Conservation (phyloP, 352 stramenopile genomes). For the Phytophthora pini region DNA sequence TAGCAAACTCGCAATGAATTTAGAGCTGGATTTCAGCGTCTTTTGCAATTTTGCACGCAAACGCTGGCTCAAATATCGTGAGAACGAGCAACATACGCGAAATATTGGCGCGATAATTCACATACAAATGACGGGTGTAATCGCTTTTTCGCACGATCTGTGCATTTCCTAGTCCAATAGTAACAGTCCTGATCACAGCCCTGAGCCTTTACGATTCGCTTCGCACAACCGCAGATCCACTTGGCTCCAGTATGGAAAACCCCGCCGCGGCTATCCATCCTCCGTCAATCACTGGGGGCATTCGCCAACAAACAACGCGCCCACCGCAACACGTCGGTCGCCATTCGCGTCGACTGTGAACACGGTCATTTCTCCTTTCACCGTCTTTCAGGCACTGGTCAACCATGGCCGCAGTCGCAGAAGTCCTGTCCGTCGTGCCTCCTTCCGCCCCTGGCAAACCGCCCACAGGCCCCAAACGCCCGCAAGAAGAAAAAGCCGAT, state of each 20-base stretch:
- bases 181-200: constrained; percentile 9
- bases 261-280: constrained; percentile 14
- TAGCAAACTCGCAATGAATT: too few relatives aligned
- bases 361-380: constrained; percentile 27
- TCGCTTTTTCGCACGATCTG: not conserved
- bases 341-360: constrained; percentile 21
- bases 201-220: constrained; percentile 16
- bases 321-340: constrained; percentile 15
- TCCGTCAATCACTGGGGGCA: constrained; percentile 1
- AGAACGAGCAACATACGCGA: not conserved
- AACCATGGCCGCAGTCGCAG: constrained; percentile 25
- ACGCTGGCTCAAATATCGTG: not conserved
- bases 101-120: not conserved
- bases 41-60: not conserved
- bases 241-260: constrained; percentile 12
- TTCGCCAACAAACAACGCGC: constrained; percentile 22
- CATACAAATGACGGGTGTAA: constrained; percentile 9
- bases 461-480: constrained; percentile 6
- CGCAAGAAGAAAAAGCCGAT: constrained; percentile 18
- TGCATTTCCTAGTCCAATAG: constrained; percentile 21
- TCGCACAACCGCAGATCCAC: constrained; percentile 1
- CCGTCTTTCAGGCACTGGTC: constrained; percentile 7
- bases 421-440: constrained; percentile 2
- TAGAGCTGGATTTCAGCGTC: too few relatives aligned
- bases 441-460: constrained; percentile 14